Evolutionary conservation across 2,329 filamentous ascomycete genomes (phyloP), one percentile per base, ranked within the genome.

Genomic region (Colletotrichum sp.): DNA sequence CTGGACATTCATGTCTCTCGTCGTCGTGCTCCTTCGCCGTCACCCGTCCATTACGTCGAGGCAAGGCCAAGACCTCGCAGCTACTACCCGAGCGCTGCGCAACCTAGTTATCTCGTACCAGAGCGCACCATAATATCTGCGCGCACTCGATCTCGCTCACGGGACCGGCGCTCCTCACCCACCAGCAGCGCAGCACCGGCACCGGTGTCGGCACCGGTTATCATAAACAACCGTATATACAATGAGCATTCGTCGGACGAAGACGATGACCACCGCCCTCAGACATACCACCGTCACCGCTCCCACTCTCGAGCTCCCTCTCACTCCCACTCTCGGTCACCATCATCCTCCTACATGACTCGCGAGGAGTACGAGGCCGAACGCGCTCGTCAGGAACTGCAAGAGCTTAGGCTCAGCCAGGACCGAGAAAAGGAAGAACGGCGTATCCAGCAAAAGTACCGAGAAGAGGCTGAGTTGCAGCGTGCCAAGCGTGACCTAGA

Each of bases 191-290:
- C 77, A 71, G 78, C 80, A 36, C 69, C 80, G 21, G 79, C 81
- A 21, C 80, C 77, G 66, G 80, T 81, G 32, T 80, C 79, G 39
- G 80, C 83, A 8, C 81, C 81, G 12, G 86, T 92, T 64, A 88
- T 92, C 69, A 92, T 92, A 81, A 90, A 91, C 80, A 92, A 91
- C 81, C 86, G 86, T 72, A 88, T 90, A 73, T 88, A 89, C 79
- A 89, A 89, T 76, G 86, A 88, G 26, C 79, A 87, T 68, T 88
- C 87, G 24, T 89, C 86, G 7, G 88, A 89, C 44, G 85, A 85
- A 4, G 83, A 86, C 32, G 82, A 83, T 39, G 80, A 81, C 55
- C 82, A 80, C 64, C 84, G 79, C 72, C 81, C 82, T 71, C 82
- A 83, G 72, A 76, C 78, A 65, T 79, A 80, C 66, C 78, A 80